Evolutionary conservation across 805 yeast genomes (phyloP).

Genomic region (Naumovozyma baii): DNA sequence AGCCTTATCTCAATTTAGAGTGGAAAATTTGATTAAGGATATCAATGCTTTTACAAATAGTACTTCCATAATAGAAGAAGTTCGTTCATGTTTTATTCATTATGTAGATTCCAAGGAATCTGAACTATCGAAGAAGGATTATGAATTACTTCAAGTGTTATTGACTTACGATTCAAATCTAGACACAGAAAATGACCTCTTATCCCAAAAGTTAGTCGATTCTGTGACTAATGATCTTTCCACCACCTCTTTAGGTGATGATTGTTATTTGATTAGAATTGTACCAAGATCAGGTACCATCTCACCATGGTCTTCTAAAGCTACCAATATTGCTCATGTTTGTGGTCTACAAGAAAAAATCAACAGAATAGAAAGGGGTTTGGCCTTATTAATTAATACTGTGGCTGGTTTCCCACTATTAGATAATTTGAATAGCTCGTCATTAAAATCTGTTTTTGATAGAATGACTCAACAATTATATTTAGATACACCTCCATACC

Average conservation of each 20-base stretch:
- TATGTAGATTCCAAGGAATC: conserved; percentile 49
- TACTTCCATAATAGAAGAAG: conserved; percentile 54
- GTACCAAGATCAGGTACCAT: conserved; percentile 93
- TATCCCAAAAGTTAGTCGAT: conserved; percentile 19
- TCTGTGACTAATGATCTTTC: conserved; percentile 19
- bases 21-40: conserved; percentile 58
- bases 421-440: conserved; percentile 44
- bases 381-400: conserved; percentile 61
- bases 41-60: conserved; percentile 60
- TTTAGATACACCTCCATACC: conserved; percentile 50
- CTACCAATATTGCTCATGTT: conserved; percentile 84
- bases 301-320: conserved; percentile 98
- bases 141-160: conserved; percentile 45
- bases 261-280: conserved; percentile 53
- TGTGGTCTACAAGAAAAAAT: conserved; percentile 69
- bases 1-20: conserved; percentile 82
- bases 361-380: conserved; percentile 86
- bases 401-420: conserved; percentile 61
- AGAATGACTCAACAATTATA: conserved; percentile 85
- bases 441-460: conserved; percentile 69
- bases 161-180: conserved; percentile 66
- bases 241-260: conserved; percentile 1
- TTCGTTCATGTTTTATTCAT: conserved; percentile 71
- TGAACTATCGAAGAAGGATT: conserved; percentile 32
- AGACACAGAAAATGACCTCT: conserved; percentile 38